Percentiles rank a stretch among this genome's conserved stretches.
Conservation (phyloP, 352 stramenopile species). For the Globisporangium alternatum region DNA sequence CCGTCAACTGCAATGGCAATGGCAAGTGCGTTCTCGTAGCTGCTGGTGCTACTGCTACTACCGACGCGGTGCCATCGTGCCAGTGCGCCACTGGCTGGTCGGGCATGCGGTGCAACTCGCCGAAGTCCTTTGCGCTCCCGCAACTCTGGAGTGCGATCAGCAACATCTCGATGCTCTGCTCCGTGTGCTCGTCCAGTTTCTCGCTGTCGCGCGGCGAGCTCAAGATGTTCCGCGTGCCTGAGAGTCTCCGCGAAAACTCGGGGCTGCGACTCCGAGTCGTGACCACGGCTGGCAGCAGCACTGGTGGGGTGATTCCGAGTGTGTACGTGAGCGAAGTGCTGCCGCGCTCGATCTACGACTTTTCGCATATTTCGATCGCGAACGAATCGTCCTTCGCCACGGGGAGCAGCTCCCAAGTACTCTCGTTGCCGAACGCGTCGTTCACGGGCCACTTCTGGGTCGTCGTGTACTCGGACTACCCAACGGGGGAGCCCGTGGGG, state of each 20-base stretch:
- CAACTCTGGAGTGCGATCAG: slow-evolving; percentile 57
- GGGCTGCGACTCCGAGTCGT: slow-evolving; percentile 34
- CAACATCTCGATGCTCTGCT: slow-evolving; percentile 54
- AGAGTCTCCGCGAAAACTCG: slow-evolving; percentile 50
- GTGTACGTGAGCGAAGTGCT: slow-evolving; percentile 74
- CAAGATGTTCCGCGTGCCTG: slow-evolving; percentile 61
- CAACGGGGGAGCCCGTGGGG: slow-evolving; percentile 20
- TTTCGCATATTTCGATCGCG: slow-evolving; percentile 52
- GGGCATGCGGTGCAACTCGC: slow-evolving; percentile 58
- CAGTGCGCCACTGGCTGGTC: slow-evolving; percentile 61
- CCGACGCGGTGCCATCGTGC: slow-evolving; percentile 28
- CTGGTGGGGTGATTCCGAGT: slow-evolving; percentile 30
- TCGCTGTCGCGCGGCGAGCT: slow-evolving; percentile 45
- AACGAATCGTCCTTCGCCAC: slow-evolving; percentile 5
- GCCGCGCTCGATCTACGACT: slow-evolving; percentile 74
- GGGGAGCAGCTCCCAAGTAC: slow-evolving; percentile 26
- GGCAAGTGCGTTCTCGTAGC: slow-evolving; percentile 46
- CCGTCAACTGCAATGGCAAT: slow-evolving; percentile 44
- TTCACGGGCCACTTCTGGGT: slow-evolving; percentile 72
- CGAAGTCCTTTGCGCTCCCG: slow-evolving; percentile 45
- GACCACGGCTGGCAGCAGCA: background rate
- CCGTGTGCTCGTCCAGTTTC: slow-evolving; percentile 42
- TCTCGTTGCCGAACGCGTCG: slow-evolving; percentile 48
- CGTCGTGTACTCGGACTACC: slow-evolving; percentile 66
- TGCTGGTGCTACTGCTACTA: background rate